A percentile compares a stretch with the other conserved stretches of the same genome.
Evolutionary conservation across 179 eudicot species (phyloP).

Genomic region (Vitellaria paradoxa): DNA sequence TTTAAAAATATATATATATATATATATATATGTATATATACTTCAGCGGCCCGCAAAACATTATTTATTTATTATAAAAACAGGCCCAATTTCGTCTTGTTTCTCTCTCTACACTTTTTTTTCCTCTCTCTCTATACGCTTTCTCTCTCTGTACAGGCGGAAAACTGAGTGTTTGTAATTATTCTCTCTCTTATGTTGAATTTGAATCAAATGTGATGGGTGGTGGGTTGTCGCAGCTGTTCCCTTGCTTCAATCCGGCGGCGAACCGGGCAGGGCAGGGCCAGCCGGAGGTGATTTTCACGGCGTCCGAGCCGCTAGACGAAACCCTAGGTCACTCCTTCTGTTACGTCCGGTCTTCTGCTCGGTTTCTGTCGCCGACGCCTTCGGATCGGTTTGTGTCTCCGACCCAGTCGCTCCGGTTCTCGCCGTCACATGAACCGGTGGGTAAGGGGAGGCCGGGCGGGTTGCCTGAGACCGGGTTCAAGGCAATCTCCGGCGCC

Average conservation of each 20-base stretch:
- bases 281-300: constrained; percentile 37
- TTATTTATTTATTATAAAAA: constrained; percentile 2
- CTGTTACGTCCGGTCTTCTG: constrained; percentile 85
- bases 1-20: no score
- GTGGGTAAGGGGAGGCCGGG: constrained; percentile 20
- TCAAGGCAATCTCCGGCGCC: constrained; percentile 87
- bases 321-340: constrained; percentile 98
- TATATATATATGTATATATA: no score
- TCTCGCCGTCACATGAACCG: constrained; percentile 53
- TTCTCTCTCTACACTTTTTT: constrained; percentile 1
- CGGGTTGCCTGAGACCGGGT: constrained; percentile 31
- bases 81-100: background rate
- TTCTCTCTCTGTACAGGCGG: constrained; percentile 5
- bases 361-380: constrained; percentile 73
- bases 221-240: constrained; percentile 66
- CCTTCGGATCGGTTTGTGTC: constrained; percentile 79
- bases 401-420: constrained; percentile 66
- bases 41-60: constrained; percentile 12
- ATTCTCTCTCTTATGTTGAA: background rate
- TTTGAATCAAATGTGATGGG: constrained; percentile 85
- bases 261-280: constrained; percentile 22
- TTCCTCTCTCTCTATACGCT: constrained; percentile 11
- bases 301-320: constrained; percentile 48
- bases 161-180: constrained; percentile 1
- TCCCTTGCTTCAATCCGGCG: constrained; percentile 71